A percentile compares a stretch with the other conserved stretches of the same genome.
phyloP scores from a whole-genome alignment of 2,329 filamentous ascomycete genomes.

The Beauveria bassiana region DNA sequence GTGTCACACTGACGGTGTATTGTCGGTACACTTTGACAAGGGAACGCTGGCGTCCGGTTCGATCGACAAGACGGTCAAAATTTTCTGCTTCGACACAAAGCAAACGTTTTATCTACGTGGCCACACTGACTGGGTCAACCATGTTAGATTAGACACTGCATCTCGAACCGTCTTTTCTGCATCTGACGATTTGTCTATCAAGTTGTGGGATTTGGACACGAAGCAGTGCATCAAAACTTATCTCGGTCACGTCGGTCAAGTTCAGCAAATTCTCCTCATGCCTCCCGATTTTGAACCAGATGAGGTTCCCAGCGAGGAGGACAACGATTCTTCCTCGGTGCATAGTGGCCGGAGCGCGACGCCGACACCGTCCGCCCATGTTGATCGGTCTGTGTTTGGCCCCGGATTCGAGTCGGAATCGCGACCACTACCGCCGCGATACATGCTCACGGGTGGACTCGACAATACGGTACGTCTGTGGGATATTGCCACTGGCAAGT shows the following conservation, averaged over 20 bases:
- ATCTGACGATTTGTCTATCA: slow-evolving; percentile 86
- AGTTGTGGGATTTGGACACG: slow-evolving; percentile 88
- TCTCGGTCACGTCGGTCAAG: slow-evolving; percentile 86
- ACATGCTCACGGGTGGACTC: slow-evolving; percentile 87
- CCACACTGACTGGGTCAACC: slow-evolving; percentile 93
- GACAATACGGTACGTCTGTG: slow-evolving; percentile 89
- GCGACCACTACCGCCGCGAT: slow-evolving; percentile 71
- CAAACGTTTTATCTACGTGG: slow-evolving; percentile 73
- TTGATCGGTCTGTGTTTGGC: slow-evolving; percentile 50
- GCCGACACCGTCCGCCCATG: slow-evolving; percentile 26
- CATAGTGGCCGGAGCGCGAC: slow-evolving; percentile 39
- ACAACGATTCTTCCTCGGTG: slow-evolving; percentile 47
- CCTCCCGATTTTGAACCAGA: slow-evolving; percentile 87
- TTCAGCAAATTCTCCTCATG: slow-evolving; percentile 82
- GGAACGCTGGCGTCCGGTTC: slow-evolving; percentile 83
- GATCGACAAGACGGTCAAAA: slow-evolving; percentile 79
- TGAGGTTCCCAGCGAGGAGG: slow-evolving; percentile 43
- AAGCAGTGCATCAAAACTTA: slow-evolving; percentile 69
- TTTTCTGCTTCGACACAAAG: slow-evolving; percentile 86
- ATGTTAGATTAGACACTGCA: slow-evolving; percentile 75
- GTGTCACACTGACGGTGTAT: slow-evolving; percentile 74
- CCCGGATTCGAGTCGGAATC: slow-evolving; percentile 53
- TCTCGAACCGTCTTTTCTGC: slow-evolving; percentile 86
- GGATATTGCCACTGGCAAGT: slow-evolving; percentile 76
- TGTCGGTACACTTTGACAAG: slow-evolving; percentile 79